Conservation (phyloP, 2,329 filamentous ascomycete species). For the Dactylonectria estremocensis region DNA sequence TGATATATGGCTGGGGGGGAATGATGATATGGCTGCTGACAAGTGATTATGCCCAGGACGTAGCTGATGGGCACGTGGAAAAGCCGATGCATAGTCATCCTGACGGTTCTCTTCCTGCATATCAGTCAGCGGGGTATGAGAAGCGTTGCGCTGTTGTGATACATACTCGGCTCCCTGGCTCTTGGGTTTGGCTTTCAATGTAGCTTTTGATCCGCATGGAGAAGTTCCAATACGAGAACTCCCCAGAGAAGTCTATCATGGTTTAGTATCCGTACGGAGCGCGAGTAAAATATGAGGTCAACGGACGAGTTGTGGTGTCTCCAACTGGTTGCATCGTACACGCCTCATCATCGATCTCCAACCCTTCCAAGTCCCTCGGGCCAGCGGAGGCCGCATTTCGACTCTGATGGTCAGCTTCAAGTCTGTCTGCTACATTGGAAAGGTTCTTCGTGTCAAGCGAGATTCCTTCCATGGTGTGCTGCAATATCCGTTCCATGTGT, state of each 20-base stretch:
- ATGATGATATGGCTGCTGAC: slow-evolving; percentile 52
- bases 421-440: neutral
- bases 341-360: slow-evolving; percentile 5
- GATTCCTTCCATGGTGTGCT: neutral
- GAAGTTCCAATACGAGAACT: slow-evolving; percentile 69
- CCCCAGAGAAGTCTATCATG: slow-evolving; percentile 63
- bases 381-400: neutral
- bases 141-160: neutral
- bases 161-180: slow-evolving; percentile 45
- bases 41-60: slow-evolving; percentile 57
- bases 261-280: slow-evolving; percentile 14
- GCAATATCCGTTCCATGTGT: slow-evolving; percentile 4
- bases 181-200: slow-evolving; percentile 56
- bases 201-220: slow-evolving; percentile 66
- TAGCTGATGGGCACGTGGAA: slow-evolving; percentile 59
- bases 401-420: neutral
- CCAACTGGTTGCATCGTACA: slow-evolving; percentile 5
- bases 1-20: slow-evolving; percentile 63
- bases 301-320: slow-evolving; percentile 20
- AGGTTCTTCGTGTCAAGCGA: neutral
- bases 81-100: slow-evolving; percentile 53
- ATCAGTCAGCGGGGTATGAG: slow-evolving; percentile 14
- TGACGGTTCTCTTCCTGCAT: slow-evolving; percentile 45
- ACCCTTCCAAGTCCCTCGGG: neutral
- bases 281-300: slow-evolving; percentile 14